Percentiles rank a stretch among this genome's conserved stretches.
Evolutionary conservation across 2,329 filamentous ascomycete genomes (phyloP).

Genomic region (Colletotrichum sublineola): DNA sequence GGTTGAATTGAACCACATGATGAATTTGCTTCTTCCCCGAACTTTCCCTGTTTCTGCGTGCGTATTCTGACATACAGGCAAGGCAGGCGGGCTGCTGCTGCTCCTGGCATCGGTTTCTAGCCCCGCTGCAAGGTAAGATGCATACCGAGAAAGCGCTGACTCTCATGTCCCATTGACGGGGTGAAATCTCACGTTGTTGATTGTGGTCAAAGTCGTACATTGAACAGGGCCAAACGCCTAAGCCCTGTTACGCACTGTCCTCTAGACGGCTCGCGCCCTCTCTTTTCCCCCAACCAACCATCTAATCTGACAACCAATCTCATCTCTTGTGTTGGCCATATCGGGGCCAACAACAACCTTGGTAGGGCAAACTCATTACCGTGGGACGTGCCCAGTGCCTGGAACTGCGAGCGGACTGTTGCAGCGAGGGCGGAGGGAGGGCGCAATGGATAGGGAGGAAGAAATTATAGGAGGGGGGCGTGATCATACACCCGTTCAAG

Average conservation of each 20-base stretch:
- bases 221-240: not conserved
- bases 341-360: not conserved
- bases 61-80: not conserved
- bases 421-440: not conserved
- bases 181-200: not conserved
- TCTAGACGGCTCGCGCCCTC: not conserved
- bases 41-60: slow-evolving; percentile 2
- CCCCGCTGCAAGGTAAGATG: not conserved
- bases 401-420: not conserved
- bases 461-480: not conserved
- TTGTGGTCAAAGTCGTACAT: not conserved
- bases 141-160: not conserved
- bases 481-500: slow-evolving; percentile 20
- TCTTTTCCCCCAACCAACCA: not conserved
- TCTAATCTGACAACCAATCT: not conserved
- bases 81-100: not conserved
- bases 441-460: not conserved
- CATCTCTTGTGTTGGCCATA: not conserved
- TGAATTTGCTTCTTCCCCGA: not conserved
- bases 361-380: not conserved
- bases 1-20: slow-evolving; percentile 16
- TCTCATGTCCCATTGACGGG: not conserved
- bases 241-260: slow-evolving; percentile 14
- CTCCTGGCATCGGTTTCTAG: not conserved
- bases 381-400: slow-evolving; percentile 10